Evolutionary conservation across 2,329 filamentous ascomycete genomes (phyloP).

Genomic region (Lasiodiplodia hormozganensis): DNA sequence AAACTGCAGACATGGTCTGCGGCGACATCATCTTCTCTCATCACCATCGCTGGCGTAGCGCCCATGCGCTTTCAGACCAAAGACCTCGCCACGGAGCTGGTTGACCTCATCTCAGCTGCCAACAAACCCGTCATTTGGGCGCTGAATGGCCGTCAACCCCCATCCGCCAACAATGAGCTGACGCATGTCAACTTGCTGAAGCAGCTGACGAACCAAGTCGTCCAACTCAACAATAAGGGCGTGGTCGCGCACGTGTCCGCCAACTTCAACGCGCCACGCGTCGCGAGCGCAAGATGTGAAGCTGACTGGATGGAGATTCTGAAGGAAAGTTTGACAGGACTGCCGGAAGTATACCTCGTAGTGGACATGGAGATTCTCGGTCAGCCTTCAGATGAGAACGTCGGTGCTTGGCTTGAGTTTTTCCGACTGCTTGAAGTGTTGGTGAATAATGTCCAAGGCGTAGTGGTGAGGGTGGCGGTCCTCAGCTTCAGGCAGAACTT

Average conservation of each 20-base stretch:
- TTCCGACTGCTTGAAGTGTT: not conserved
- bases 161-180: not conserved
- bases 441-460: not conserved
- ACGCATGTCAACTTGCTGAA: not conserved
- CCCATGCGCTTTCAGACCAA: not conserved
- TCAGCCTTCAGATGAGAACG: not conserved
- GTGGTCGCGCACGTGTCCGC: not conserved
- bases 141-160: not conserved
- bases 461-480: not conserved
- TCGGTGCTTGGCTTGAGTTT: too few relatives aligned
- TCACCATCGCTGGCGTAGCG: not conserved
- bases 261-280: conserved; percentile 14
- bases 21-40: not conserved
- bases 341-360: conserved; percentile 8
- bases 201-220: not conserved
- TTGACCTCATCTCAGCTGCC: not conserved
- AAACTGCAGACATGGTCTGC: not conserved
- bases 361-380: conserved; percentile 19
- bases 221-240: not conserved
- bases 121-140: not conserved
- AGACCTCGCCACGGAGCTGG: not conserved
- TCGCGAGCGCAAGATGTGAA: not conserved
- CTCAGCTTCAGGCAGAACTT: conserved; percentile 7
- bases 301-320: conserved; percentile 4
- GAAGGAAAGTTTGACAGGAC: not conserved